A percentile compares a stretch with the other conserved stretches of the same genome.
These are phyloP conservation scores for Erodium trifolium DNA, from an alignment of 441 rosid genomes.

Conservation along the genomic window DNA sequence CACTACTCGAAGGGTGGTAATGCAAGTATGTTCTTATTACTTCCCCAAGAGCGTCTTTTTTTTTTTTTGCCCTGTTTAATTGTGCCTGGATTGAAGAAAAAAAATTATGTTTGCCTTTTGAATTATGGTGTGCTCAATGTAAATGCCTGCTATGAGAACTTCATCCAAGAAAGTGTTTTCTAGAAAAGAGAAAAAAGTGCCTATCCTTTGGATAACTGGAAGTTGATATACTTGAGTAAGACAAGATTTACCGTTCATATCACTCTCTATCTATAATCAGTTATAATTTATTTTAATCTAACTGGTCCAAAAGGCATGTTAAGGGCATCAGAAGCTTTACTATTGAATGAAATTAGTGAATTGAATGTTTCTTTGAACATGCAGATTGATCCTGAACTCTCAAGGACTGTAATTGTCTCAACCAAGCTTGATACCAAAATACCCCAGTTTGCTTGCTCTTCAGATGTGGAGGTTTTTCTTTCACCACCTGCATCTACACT, in stretches of 20 bases:
- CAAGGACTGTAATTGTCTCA: constrained; percentile 78
- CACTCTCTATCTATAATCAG: neutral
- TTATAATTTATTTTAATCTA: neutral
- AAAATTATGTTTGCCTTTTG: neutral
- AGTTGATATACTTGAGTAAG: neutral
- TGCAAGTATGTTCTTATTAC: constrained; percentile 58
- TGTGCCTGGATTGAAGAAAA: neutral
- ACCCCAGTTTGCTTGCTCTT: constrained; percentile 82
- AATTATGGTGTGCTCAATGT: neutral
- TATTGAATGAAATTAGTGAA: neutral
- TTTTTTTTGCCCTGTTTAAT: neutral
- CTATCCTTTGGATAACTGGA: neutral
- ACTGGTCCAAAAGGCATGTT: neutral
- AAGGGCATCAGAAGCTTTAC: neutral
- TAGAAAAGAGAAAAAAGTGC: neutral
- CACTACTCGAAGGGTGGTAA: constrained; percentile 79
- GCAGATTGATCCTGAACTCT: constrained; percentile 95
- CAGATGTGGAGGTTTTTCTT: constrained; percentile 92
- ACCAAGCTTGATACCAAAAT: constrained; percentile 93
- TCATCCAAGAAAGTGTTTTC: neutral
- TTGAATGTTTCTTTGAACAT: constrained; percentile 18
- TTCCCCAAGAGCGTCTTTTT: neutral
- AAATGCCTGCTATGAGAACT: neutral
- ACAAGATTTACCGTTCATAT: neutral
- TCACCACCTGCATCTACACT: constrained; percentile 78